These are phyloP conservation scores for Arthrobotrys musiformis DNA, from an alignment of 2,329 filamentous ascomycete genomes.

Conservation along the genomic window DNA sequence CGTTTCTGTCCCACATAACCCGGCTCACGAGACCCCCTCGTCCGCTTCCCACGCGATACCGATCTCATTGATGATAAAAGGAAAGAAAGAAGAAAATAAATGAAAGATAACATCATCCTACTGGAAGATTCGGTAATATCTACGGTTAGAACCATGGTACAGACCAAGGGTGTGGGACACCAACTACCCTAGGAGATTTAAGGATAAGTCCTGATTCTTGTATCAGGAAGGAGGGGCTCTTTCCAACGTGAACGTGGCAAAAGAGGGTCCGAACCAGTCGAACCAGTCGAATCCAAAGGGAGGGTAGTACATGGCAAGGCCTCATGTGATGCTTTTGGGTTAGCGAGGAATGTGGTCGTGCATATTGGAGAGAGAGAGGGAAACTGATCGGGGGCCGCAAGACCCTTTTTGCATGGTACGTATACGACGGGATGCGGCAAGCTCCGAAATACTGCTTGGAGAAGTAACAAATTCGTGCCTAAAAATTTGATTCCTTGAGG, in stretches of 20 bases:
- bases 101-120: not conserved
- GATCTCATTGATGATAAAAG: not conserved
- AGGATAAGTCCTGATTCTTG: too few relatives aligned
- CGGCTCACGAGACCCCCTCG: not conserved
- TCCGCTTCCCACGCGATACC: not conserved
- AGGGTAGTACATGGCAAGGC: not conserved
- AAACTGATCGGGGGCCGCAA: not conserved
- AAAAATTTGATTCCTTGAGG: not conserved
- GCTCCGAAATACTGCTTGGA: not conserved
- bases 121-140: not conserved
- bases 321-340: constrained; percentile 11
- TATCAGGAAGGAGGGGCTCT: too few relatives aligned
- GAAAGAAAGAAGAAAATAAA: too few relatives aligned
- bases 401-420: too few relatives aligned
- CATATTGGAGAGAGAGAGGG: not conserved
- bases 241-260: not conserved
- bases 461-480: not conserved
- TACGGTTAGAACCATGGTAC: not conserved
- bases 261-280: not conserved
- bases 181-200: not conserved
- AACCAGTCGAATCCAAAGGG: too few relatives aligned
- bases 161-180: not conserved
- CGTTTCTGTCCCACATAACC: not conserved
- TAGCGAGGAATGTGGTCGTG: constrained; percentile 8
- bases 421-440: not conserved